Base-by-base conservation (phyloP, 306 rosid genomes). In the Rosa chinensis region DNA sequence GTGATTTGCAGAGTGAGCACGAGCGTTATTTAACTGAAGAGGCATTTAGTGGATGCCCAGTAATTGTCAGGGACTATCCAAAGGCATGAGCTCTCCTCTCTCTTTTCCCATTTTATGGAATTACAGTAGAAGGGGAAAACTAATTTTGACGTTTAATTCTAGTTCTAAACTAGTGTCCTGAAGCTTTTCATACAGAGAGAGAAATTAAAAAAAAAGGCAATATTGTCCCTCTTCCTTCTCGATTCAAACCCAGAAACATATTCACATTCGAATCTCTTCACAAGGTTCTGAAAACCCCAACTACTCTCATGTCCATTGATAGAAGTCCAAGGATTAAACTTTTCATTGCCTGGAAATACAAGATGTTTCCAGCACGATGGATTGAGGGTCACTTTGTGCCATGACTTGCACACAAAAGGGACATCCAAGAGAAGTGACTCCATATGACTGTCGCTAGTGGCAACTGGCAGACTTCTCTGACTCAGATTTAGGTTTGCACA, bases 1-100 rank as follows among this genome's bases (percentile, higher is more conserved):
- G 91, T 84, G 99, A 95, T 88, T 87, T 95, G 81, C 99, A 95
- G 85, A 95, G 99, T 73, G 99, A 95, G 85, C 99, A 95, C 20
- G 99, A 95, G 77, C 97, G 99, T 10, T 92, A 82, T 85, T 83
- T 95, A 84, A 95, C 99, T 35, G 99, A 95, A 87, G 92, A 84
- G 87, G 97, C 92, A 77, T 95, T 89, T 77, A 83, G 81, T 59
- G 99, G 97, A 82, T 81, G 90, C 86, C 99, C 99, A 72, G 97
- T 92, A 72, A 90, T 92, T 81, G 88, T 95, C 74, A 87, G 93
- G 88, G 97, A 95, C 87, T 92, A 95, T 78, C 99, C 99, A 17
- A 92, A 92, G 99, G 99, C 84, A 91, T 85, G 74, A 58, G 23
- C 42, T 10, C 39, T 72, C 25, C 17, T 16, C 73, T 72, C 73